A percentile compares a stretch with the other conserved stretches of the same genome.
phyloP scores from a whole-genome alignment of 2,329 filamentous ascomycete species.

The Scytalidium lignicola region DNA sequence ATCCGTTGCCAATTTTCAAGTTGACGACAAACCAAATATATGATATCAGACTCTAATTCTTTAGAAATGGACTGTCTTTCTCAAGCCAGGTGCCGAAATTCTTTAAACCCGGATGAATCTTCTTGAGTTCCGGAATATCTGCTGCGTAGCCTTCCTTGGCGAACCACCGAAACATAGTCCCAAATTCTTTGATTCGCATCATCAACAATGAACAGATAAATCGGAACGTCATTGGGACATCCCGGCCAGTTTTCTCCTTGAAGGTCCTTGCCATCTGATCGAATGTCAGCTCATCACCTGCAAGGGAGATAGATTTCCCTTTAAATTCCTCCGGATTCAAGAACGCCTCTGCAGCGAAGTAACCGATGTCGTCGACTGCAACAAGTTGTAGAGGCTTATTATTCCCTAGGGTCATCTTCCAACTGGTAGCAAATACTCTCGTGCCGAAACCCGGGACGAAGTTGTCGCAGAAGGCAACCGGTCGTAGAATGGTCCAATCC shows the following conservation, averaged over 20 bases:
- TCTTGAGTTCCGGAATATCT: conserved; percentile 22
- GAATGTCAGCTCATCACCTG: conserved; percentile 35
- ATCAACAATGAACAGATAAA: conserved; percentile 25
- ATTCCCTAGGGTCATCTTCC: conserved; percentile 5
- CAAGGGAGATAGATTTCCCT: conserved; percentile 31
- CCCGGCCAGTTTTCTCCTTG: conserved; percentile 24
- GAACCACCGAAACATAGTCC: conserved; percentile 35
- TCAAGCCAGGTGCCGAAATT: conserved; percentile 15
- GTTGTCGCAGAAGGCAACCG: conserved; percentile 50
- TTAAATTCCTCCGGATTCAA: conserved; percentile 27
- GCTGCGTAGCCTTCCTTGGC: conserved; percentile 30
- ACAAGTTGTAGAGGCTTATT: conserved; percentile 33
- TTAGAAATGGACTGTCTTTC: conserved; percentile 9
- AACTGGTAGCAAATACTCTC: conserved; percentile 1
- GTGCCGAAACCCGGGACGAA: conserved; percentile 2
- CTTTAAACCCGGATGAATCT: conserved; percentile 13
- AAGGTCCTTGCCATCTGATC: conserved; percentile 28
- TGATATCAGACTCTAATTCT: too few relatives aligned
- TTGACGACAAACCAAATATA: too few relatives aligned
- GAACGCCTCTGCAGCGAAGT: conserved; percentile 34
- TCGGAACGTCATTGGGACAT: conserved; percentile 26
- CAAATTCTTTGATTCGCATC: conserved; percentile 27
- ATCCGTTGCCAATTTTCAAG: too few relatives aligned
- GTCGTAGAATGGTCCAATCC: conserved; percentile 50
- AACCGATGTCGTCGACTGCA: conserved; percentile 33